A percentile compares a stretch with the other conserved stretches of the same genome.
These are phyloP conservation scores for Ascochyta pisi DNA, from an alignment of 2,329 filamentous ascomycete genomes.

Conservation along the genomic window DNA sequence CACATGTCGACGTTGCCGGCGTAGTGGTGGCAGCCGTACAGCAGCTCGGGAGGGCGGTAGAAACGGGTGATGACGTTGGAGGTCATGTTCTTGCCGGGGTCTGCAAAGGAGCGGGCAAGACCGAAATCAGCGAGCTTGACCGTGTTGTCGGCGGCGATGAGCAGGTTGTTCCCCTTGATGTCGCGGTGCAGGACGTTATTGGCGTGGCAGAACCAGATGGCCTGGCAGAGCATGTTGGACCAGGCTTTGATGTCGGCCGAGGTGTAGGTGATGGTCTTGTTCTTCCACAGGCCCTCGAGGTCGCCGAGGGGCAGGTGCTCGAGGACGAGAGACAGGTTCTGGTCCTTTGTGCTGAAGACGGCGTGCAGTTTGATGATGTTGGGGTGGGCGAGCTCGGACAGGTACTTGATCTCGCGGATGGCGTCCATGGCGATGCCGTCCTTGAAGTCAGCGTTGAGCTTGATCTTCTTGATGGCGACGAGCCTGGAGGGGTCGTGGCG, in stretches of 20 bases:
- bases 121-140: slow-evolving; percentile 98
- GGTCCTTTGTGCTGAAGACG: slow-evolving; percentile 94
- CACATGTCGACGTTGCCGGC: slow-evolving; percentile 91
- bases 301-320: slow-evolving; percentile 95
- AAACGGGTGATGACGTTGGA: slow-evolving; percentile 94
- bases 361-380: slow-evolving; percentile 94
- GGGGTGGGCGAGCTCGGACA: slow-evolving; percentile 91
- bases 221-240: slow-evolving; percentile 96
- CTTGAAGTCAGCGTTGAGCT: slow-evolving; percentile 81
- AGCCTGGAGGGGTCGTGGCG: slow-evolving; percentile 72
- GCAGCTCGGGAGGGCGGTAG: slow-evolving; percentile 93
- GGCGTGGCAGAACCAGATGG: slow-evolving; percentile 95
- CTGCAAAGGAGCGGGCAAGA: slow-evolving; percentile 86
- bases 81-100: slow-evolving; percentile 89
- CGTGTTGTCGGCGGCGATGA: slow-evolving; percentile 91
- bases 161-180: slow-evolving; percentile 98
- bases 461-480: slow-evolving; percentile 95
- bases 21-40: slow-evolving; percentile 90
- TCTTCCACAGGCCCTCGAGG: slow-evolving; percentile 84
- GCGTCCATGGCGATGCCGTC: slow-evolving; percentile 95
- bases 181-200: slow-evolving; percentile 94
- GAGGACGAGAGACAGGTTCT: slow-evolving; percentile 94
- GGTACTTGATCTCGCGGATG: slow-evolving; percentile 92
- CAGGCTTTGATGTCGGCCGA: slow-evolving; percentile 94
- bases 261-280: slow-evolving; percentile 82